These are phyloP conservation scores for Pythium rishiriense DNA, from an alignment of 352 stramenopile species.

Conservation along the genomic window DNA sequence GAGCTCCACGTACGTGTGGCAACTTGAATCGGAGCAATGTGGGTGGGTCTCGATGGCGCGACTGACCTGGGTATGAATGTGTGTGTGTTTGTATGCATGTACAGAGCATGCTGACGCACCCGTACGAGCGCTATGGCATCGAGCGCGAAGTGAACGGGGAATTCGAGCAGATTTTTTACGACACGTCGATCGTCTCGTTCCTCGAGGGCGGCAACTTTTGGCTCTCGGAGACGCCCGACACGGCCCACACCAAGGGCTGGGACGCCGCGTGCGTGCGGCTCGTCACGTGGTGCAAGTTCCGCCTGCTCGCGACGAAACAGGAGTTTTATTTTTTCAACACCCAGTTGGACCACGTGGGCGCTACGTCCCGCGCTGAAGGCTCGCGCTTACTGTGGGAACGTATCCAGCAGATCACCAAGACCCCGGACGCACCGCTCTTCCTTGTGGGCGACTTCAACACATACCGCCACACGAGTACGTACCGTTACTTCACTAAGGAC, in stretches of 20 bases:
- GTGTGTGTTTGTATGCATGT: neutral
- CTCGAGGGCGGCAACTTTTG: conserved; percentile 47
- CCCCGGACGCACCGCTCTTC: conserved; percentile 56
- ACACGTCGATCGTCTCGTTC: conserved; percentile 32
- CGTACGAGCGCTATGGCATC: conserved; percentile 43
- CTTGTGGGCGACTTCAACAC: conserved; percentile 87
- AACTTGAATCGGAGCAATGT: too few species aligned
- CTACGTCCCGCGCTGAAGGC: conserved; percentile 30
- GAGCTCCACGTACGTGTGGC: conserved; percentile 28
- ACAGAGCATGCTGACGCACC: conserved; percentile 26
- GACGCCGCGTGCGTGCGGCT: conserved; percentile 33
- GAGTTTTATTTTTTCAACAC: conserved; percentile 48
- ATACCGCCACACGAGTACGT: conserved; percentile 78
- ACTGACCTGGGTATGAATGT: neutral
- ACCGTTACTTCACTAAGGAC: conserved; percentile 79
- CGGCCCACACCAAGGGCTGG: conserved; percentile 30
- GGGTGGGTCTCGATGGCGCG: neutral
- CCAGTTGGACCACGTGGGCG: conserved; percentile 39
- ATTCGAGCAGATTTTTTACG: conserved; percentile 48
- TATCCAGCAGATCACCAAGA: conserved; percentile 38
- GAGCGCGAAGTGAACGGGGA: conserved; percentile 35
- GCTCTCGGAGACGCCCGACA: conserved; percentile 39
- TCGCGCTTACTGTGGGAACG: conserved; percentile 32
- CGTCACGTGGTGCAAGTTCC: conserved; percentile 42
- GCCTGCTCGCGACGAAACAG: conserved; percentile 32